Base-by-base conservation (phyloP, 768 basidiomycete genomes). In the Termitomyces sp. region DNA sequence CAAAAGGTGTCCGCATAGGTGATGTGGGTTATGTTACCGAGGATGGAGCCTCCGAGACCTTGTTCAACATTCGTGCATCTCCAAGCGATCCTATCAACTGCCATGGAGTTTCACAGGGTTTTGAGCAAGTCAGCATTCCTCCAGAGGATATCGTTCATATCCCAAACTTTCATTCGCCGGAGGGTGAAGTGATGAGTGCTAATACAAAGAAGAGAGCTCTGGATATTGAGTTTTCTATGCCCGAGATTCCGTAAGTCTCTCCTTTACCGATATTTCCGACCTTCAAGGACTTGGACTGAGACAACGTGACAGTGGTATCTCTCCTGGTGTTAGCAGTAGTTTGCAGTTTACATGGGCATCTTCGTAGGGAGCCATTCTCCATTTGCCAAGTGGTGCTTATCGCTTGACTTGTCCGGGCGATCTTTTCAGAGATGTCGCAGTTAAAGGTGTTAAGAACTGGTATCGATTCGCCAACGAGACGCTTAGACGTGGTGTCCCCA, bases 21-120 rank as follows among this genome's bases (percentile, higher is more conserved):
- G 64, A 68, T 50, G 63, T 66, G 8, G 62, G 63, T 32, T 54
- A 64, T 46, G 56, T 67, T 40, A 67, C 64, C 17, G 55, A 56
- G 16, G 65, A 67, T 12, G 64, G 67, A 47, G 63, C 48, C 7
- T 67, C 65, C 37, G 59, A 66, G 41, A 59, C 56, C 23, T 29
- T 66, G 10, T 65, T 65, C 54, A 66, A 65, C 42, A 48, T 66
- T 40, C 58, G 63, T 17, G 59, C 49, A 4, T 48, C 63, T 5
- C 48, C 55, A 11, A 37, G 43, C 45, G 54, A 64, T 58, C 59
- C 58, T n/a, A 51, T 64, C 45, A 62, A 64, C 50, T 40, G 27
- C 19, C 54, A 59, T 29, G 61, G 63, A 42, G 56, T 64, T 14
- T 58, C 59, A 12, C 61, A 58, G 25, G 59, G 46, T 14, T 62